Evolutionary conservation across 129 eudicot genomes (phyloP), one percentile per base, ranked within the genome.

Genomic region (Pseudognaphalium luteoalbum): DNA sequence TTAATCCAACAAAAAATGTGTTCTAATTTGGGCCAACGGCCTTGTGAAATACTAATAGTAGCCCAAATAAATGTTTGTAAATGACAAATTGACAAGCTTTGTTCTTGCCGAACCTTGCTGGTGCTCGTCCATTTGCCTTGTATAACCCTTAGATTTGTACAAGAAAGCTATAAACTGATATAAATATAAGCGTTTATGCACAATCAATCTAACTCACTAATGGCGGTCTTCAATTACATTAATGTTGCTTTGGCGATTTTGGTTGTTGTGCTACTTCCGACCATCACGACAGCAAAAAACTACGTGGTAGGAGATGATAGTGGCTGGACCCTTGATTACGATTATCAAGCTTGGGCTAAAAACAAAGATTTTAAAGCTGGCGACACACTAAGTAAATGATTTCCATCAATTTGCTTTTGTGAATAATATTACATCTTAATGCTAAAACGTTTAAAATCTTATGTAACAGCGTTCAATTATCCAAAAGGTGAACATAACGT

Each of bases 391-490:
- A 81, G 83, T 80, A 80, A 54, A 64, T 6, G 0, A 21, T 47
- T 64, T n/a, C 21, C 0, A 25, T 25, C 28, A 25, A 4, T 35
- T 64, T 7, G 1, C 9, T 10, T 61, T 22, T 60, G 4, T 5
- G 21, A 25, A 12, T 58, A 39, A 34, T 17, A 41, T 16, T 7
- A 44, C 21, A 1, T 44, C n/a, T 39, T 74, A 25, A 42, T 60
- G 35, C 10, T 42, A 7, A 60, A 7, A 21, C 14, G 9, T 37
- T 25, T 35, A 44, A 1, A 9, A 50, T n/a, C 25, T 16, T 25
- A 17, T 59, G 10, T 22, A 21, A 69, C 84, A 85, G 88, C 82
- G 68, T 85, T 85, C 71, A 78, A 78, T 75, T 85, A 85, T 54
- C 73, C 81, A 1, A 59, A 68, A 63, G 86, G 86, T 47, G 0